Evolutionary conservation across 164 flowering plant genomes (phyloP).

Genomic region (Malania oleifera): DNA sequence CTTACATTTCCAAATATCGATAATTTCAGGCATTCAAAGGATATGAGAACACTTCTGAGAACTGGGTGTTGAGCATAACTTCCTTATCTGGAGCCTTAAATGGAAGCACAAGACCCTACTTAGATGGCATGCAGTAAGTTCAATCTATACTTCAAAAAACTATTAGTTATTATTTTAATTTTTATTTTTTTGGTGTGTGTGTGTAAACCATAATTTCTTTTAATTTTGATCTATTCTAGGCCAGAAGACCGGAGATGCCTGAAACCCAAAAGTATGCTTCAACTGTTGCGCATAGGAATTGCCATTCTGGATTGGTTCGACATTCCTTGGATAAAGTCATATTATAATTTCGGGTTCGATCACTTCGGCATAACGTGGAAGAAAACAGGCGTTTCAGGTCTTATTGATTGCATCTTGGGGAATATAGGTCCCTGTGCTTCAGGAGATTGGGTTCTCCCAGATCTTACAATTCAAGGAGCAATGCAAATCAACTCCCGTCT

Average conservation of each 20-base stretch:
- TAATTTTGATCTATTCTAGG: conserved; percentile 32
- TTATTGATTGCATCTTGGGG: conserved; percentile 73
- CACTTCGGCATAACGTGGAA: conserved; percentile 84
- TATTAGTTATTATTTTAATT: no score
- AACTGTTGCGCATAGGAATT: conserved; percentile 75
- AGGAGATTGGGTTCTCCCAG: conserved; percentile 96
- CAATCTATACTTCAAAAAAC: background rate
- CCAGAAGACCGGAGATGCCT: conserved; percentile 75
- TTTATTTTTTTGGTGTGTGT: background rate
- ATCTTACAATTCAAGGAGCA: conserved; percentile 87
- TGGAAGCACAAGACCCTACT: conserved; percentile 91
- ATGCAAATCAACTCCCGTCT: conserved; percentile 52
- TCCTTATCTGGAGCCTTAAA: conserved; percentile 94
- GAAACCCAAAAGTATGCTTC: conserved; percentile 77
- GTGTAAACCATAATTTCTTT: background rate
- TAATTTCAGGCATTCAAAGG: conserved; percentile 75
- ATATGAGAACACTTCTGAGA: conserved; percentile 70
- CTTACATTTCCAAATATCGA: no score
- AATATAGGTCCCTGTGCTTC: conserved; percentile 90
- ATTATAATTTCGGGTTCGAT: conserved; percentile 91
- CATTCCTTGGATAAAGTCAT: conserved; percentile 71
- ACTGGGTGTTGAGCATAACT: conserved; percentile 91
- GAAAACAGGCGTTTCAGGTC: conserved; percentile 74
- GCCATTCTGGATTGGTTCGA: conserved; percentile 90
- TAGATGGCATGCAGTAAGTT: conserved; percentile 97